Conservation (phyloP, 305 asterid species). For the Caryopteris hybrid region DNA sequence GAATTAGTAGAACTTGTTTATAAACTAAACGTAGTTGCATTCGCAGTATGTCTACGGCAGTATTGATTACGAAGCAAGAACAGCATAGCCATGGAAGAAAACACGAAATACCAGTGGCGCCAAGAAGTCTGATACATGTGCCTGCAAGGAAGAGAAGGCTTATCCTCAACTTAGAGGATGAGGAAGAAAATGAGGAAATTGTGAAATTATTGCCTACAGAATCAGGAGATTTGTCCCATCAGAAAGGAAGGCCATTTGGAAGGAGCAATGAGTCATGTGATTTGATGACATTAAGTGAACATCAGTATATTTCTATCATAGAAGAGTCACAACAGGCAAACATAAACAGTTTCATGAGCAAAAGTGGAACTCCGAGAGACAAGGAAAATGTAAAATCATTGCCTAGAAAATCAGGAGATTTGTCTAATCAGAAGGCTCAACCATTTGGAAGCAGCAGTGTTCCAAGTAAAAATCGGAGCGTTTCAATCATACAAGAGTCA, state of each 20-base stretch:
- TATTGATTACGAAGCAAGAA: conserved; percentile 33
- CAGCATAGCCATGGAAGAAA: conserved; percentile 13
- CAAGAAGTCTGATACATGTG: conserved; percentile 23
- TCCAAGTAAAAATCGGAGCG: conserved; percentile 12
- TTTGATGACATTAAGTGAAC: conserved; percentile 8
- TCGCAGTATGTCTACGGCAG: conserved; percentile 34
- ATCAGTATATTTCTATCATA: conserved; percentile 8
- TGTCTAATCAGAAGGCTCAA: conserved; percentile 16
- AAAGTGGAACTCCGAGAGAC: conserved; percentile 14
- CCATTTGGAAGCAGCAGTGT: neutral
- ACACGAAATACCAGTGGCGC: conserved; percentile 10
- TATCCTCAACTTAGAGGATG: conserved; percentile 36
- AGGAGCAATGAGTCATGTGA: conserved; percentile 15
- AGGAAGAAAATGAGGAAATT: conserved; percentile 25
- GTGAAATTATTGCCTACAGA: conserved; percentile 13
- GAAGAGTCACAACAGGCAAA: conserved; percentile 10
- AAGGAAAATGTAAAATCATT: conserved; percentile 15
- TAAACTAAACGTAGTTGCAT: neutral
- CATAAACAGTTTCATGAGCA: conserved; percentile 16
- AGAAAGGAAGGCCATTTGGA: conserved; percentile 7
- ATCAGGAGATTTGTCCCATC: conserved; percentile 7
- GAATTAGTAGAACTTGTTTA: neutral
- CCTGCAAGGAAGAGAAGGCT: conserved; percentile 40
- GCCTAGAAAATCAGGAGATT: conserved; percentile 9
- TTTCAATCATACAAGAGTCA: conserved; percentile 8